Evolutionary conservation across 805 yeast genomes (phyloP).

Genomic region (Henningerozyma blattae): DNA sequence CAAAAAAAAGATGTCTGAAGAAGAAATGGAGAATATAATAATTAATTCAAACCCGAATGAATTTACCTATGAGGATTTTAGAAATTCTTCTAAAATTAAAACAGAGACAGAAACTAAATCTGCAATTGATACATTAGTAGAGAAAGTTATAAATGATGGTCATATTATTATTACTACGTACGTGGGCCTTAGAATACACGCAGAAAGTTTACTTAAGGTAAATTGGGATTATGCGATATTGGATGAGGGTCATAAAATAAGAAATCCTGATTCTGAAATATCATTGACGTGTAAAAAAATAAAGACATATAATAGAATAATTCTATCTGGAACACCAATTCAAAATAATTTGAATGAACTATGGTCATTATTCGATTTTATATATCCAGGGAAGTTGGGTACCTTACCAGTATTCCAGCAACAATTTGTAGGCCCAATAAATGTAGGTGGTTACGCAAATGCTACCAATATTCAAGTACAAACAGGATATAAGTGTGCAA

Average conservation of each 20-base stretch:
- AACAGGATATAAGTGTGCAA: constrained; percentile 93
- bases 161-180: constrained; percentile 87
- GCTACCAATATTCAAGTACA: constrained; percentile 94
- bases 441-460: constrained; percentile 96
- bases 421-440: constrained; percentile 87
- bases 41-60: constrained; percentile 28
- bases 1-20: constrained; percentile 28
- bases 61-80: constrained; percentile 30
- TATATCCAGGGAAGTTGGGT: constrained; percentile 89
- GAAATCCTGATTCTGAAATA: constrained; percentile 87
- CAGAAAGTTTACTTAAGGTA: constrained; percentile 46
- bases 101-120: constrained; percentile 20
- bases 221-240: constrained; percentile 85
- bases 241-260: constrained; percentile 94
- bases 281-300: constrained; percentile 77
- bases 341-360: constrained; percentile 86
- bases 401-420: constrained; percentile 90
- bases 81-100: constrained; percentile 17
- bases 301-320: constrained; percentile 73
- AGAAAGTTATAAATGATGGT: constrained; percentile 52
- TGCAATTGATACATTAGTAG: constrained; percentile 24
- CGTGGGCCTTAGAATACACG: constrained; percentile 67
- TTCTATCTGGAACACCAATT: constrained; percentile 91
- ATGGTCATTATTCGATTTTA: constrained; percentile 93
- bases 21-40: constrained; percentile 39